Conservation (phyloP, 78 protist genomes). For the Dictyostelium purpureum region DNA sequence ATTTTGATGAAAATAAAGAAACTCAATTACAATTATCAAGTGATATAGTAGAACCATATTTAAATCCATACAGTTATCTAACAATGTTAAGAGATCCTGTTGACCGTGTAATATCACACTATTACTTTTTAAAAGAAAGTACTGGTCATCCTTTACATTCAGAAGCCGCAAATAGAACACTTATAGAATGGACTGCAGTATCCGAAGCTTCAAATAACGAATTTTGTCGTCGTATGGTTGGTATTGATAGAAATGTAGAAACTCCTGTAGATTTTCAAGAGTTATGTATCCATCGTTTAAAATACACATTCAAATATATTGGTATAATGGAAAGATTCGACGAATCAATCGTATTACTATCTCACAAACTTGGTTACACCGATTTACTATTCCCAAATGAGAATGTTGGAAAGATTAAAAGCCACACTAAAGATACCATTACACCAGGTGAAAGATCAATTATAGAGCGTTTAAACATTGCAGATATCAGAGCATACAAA, state of each 20-base stretch:
- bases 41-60: background rate
- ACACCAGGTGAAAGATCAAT: background rate
- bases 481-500: slow-evolving; percentile 2
- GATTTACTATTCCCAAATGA: background rate
- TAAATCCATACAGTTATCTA: slow-evolving; percentile 6
- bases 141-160: slow-evolving; percentile 2
- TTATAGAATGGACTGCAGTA: slow-evolving; percentile 8
- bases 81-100: slow-evolving; percentile 48
- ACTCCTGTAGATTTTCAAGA: background rate
- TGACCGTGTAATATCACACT: slow-evolving; percentile 40
- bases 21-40: background rate
- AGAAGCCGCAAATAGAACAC: background rate
- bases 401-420: slow-evolving; percentile 1
- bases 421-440: background rate
- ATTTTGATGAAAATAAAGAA: no score
- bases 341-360: slow-evolving; percentile 10
- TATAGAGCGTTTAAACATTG: background rate
- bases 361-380: slow-evolving; percentile 10
- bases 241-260: background rate
- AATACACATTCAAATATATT: slow-evolving; percentile 15
- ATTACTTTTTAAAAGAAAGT: slow-evolving; percentile 8
- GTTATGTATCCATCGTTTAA: background rate
- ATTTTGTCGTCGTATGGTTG: slow-evolving; percentile 22
- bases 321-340: slow-evolving; percentile 49
- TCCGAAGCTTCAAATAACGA: slow-evolving; percentile 18